These are phyloP conservation scores for Plantago coronopus DNA, from an alignment of 305 asterid species.

Conservation along the genomic window DNA sequence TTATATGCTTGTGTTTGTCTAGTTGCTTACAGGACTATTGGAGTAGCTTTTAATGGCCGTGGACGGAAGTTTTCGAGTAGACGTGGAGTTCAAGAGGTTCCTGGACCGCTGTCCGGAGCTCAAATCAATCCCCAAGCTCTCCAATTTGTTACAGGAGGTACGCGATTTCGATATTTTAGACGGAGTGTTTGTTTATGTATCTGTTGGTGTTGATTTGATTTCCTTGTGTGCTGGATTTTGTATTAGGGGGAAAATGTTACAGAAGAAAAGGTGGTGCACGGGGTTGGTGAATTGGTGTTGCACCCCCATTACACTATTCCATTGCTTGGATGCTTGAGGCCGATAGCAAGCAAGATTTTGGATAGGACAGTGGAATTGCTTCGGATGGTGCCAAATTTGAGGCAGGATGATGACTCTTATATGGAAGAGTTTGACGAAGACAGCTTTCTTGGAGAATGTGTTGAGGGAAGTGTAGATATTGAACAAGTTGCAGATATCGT, in stretches of 20 bases:
- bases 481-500: conserved; percentile 37
- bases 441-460: conserved; percentile 44
- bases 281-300: conserved; percentile 59
- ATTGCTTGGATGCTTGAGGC: conserved; percentile 80
- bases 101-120: conserved; percentile 61
- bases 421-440: conserved; percentile 50
- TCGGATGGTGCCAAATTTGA: conserved; percentile 52
- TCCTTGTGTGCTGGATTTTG: not conserved
- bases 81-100: conserved; percentile 60
- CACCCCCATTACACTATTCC: conserved; percentile 82
- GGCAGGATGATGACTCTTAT: conserved; percentile 37
- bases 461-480: conserved; percentile 22
- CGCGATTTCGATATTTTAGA: not conserved
- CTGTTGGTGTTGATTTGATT: not conserved
- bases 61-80: conserved; percentile 66
- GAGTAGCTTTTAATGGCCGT: conserved; percentile 41
- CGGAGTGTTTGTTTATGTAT: not conserved
- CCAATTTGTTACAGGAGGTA: conserved; percentile 60
- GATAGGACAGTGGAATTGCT: conserved; percentile 57
- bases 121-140: conserved; percentile 37
- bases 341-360: conserved; percentile 55
- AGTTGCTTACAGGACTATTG: not conserved
- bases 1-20: not conserved
- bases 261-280: conserved; percentile 67
- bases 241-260: conserved; percentile 55